Percentiles rank a stretch among this genome's conserved stretches.
These are phyloP conservation scores for Fragaria iinumae DNA, from an alignment of 306 rosid species.

Conservation along the genomic window DNA sequence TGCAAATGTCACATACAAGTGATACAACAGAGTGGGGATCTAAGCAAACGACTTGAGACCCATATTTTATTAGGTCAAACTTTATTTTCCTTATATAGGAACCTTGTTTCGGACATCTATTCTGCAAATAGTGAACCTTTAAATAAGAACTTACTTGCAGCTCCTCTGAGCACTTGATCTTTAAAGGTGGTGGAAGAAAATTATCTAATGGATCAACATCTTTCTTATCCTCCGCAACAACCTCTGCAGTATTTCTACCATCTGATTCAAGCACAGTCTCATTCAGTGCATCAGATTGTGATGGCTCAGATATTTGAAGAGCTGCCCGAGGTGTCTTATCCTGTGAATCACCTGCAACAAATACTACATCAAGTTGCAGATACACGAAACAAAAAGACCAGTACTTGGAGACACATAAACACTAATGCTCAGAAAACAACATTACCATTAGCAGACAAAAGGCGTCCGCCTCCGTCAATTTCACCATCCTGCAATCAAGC, in stretches of 20 bases:
- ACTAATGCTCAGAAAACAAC: slow-evolving; percentile 13
- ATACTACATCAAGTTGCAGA: slow-evolving; percentile 6
- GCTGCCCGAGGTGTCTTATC: slow-evolving; percentile 47
- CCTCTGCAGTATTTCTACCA: slow-evolving; percentile 41
- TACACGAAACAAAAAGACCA: slow-evolving; percentile 7
- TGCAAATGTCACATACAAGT: too few relatives aligned
- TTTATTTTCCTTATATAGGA: neutral
- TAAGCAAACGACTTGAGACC: neutral
- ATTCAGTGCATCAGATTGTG: slow-evolving; percentile 50
- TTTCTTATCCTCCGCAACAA: slow-evolving; percentile 47
- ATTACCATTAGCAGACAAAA: slow-evolving; percentile 54
- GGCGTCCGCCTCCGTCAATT: slow-evolving; percentile 50
- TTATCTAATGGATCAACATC: slow-evolving; percentile 51
- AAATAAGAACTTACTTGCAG: slow-evolving; percentile 62
- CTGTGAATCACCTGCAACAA: slow-evolving; percentile 54
- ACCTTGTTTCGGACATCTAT: neutral
- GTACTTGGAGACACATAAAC: neutral
- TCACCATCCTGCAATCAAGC: slow-evolving; percentile 67
- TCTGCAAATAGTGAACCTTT: neutral
- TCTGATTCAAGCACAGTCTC: slow-evolving; percentile 41
- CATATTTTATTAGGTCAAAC: neutral
- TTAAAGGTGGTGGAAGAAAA: slow-evolving; percentile 78
- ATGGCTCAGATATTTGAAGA: slow-evolving; percentile 50
- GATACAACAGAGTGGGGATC: too few relatives aligned
- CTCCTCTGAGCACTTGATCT: slow-evolving; percentile 75